Conservation (phyloP, 352 stramenopile genomes). For the Globisporangium megalacanthum region DNA sequence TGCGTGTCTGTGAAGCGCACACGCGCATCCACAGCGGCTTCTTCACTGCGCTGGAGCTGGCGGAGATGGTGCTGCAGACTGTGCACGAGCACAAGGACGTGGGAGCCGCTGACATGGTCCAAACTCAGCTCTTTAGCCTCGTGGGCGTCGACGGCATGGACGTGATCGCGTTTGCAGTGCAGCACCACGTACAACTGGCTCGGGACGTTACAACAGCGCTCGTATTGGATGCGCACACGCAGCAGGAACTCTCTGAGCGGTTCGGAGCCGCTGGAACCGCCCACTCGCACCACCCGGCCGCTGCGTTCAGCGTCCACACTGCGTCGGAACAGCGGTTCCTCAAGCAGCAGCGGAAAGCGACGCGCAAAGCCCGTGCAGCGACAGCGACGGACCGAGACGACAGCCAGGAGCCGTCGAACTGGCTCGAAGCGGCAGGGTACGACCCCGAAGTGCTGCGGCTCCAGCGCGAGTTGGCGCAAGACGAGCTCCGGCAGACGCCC, state of each 20-base stretch:
- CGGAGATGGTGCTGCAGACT: slow-evolving; percentile 62
- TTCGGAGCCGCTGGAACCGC: slow-evolving; percentile 6
- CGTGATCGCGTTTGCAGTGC: slow-evolving; percentile 71
- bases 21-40: slow-evolving; percentile 23
- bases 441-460: slow-evolving; percentile 71
- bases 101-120: slow-evolving; percentile 53
- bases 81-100: slow-evolving; percentile 40
- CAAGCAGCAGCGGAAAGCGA: slow-evolving; percentile 53
- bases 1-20: slow-evolving; percentile 35
- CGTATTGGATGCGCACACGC: slow-evolving; percentile 38
- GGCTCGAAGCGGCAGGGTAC: slow-evolving; percentile 73
- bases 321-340: slow-evolving; percentile 52
- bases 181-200: slow-evolving; percentile 34
- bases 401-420: slow-evolving; percentile 40
- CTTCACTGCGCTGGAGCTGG: slow-evolving; percentile 59
- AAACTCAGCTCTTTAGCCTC: slow-evolving; percentile 76
- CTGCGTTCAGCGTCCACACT: slow-evolving; percentile 63
- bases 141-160: slow-evolving; percentile 85
- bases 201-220: slow-evolving; percentile 27
- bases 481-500: slow-evolving; percentile 51
- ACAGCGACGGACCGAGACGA: slow-evolving; percentile 25
- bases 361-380: slow-evolving; percentile 26
- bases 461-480: slow-evolving; percentile 63
- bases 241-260: slow-evolving; percentile 29
- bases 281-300: slow-evolving; percentile 17